Conservation (phyloP, 2,329 filamentous ascomycete genomes). For the Alternaria rosae region DNA sequence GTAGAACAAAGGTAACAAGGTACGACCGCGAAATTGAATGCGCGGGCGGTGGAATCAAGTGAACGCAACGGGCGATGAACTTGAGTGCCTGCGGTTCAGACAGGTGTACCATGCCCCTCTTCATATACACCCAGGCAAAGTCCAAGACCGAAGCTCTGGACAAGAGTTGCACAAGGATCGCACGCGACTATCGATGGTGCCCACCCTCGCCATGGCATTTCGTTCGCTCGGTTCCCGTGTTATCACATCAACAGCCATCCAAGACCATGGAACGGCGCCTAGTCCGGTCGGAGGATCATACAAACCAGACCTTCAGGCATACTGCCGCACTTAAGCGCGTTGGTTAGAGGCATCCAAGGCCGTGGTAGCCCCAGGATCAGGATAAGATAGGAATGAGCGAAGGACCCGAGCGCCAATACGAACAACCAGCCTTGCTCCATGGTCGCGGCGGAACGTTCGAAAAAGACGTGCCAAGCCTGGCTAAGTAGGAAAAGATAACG, state of each 20-base stretch:
- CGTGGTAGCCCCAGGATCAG: constrained; percentile 24
- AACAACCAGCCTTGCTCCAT: constrained; percentile 12
- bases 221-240: constrained; percentile 15
- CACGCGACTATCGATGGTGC: constrained; percentile 16
- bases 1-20: constrained; percentile 2
- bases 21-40: neutral
- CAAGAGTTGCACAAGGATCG: constrained; percentile 21
- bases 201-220: constrained; percentile 9
- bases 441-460: constrained; percentile 22
- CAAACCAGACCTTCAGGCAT: constrained; percentile 10
- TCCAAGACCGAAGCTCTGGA: constrained; percentile 14
- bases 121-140: constrained; percentile 25
- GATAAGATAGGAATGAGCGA: constrained; percentile 32
- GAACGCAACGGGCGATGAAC: constrained; percentile 12
- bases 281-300: constrained; percentile 20
- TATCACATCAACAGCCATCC: constrained; percentile 22
- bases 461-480: constrained; percentile 31
- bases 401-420: constrained; percentile 19
- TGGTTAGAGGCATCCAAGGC: constrained; percentile 25
- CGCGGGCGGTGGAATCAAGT: constrained; percentile 1
- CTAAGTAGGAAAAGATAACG: constrained; percentile 30
- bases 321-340: constrained; percentile 30
- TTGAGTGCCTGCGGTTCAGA: constrained; percentile 12
- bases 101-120: constrained; percentile 12
- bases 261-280: constrained; percentile 21